These are phyloP conservation scores for Cyathus striatus DNA, from an alignment of 768 basidiomycete genomes.

Conservation along the genomic window DNA sequence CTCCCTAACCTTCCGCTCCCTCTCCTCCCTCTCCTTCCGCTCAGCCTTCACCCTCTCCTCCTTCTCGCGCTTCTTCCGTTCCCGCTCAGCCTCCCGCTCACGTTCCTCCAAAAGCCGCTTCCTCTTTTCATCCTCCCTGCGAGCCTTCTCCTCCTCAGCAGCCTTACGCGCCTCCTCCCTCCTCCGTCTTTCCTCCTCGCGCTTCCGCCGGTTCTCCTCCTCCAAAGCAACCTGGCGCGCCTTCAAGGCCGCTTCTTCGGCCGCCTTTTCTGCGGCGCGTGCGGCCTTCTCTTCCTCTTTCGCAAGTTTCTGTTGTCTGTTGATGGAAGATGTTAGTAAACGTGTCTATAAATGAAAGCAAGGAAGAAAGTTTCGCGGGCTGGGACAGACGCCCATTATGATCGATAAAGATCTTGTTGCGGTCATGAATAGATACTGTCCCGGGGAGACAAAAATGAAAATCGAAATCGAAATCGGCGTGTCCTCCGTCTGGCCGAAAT, in stretches of 20 bases:
- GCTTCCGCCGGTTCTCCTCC: constrained; percentile 74
- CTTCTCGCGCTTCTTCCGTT: constrained; percentile 68
- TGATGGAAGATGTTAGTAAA: neutral
- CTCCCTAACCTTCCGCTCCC: constrained; percentile 47
- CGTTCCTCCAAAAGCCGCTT: constrained; percentile 76
- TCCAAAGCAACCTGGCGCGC: constrained; percentile 75
- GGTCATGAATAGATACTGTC: too few relatives aligned
- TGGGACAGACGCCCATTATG: too few relatives aligned
- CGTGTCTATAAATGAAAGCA: neutral
- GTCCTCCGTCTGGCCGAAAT: too few relatives aligned
- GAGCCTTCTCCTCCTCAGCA: constrained; percentile 76
- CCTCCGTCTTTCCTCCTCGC: constrained; percentile 81
- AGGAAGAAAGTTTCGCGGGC: neutral
- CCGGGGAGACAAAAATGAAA: too few relatives aligned
- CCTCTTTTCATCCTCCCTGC: constrained; percentile 80
- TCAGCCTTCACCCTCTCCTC: constrained; percentile 71
- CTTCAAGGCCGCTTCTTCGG: constrained; percentile 75
- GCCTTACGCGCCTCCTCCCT: constrained; percentile 74
- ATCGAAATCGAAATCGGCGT: too few relatives aligned
- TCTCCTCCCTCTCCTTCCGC: constrained; percentile 62
- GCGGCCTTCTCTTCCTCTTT: constrained; percentile 90
- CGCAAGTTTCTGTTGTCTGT: constrained; percentile 86
- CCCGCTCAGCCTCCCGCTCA: constrained; percentile 73
- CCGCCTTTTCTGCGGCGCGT: constrained; percentile 80
- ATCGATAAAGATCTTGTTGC: constrained; percentile 4